Conservation (phyloP, 2,329 filamentous ascomycete genomes). For the Curvularia sp. region DNA sequence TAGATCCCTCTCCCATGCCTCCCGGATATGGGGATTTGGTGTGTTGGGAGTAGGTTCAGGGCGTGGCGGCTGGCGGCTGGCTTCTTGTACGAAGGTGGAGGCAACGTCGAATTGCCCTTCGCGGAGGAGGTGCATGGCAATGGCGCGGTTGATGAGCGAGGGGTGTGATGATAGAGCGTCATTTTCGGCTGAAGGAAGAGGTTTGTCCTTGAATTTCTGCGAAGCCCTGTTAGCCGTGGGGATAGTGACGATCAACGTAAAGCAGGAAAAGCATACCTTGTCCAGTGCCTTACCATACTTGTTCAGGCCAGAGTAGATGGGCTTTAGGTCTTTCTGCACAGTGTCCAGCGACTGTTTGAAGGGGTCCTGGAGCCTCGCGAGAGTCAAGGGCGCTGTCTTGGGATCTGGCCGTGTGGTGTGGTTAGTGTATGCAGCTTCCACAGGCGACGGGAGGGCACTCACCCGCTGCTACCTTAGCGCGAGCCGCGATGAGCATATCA, state of each 20-base stretch:
- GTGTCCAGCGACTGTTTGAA: slow-evolving; percentile 81
- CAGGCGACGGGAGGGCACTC: neutral
- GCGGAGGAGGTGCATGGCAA: slow-evolving; percentile 93
- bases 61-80: slow-evolving; percentile 56
- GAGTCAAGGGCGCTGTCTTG: slow-evolving; percentile 72
- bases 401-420: slow-evolving; percentile 61
- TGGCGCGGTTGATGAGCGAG: slow-evolving; percentile 85
- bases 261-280: slow-evolving; percentile 62
- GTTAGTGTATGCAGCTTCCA: slow-evolving; percentile 22
- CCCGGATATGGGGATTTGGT: slow-evolving; percentile 42
- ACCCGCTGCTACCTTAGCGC: slow-evolving; percentile 75
- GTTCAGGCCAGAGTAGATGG: slow-evolving; percentile 80
- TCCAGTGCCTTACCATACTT: slow-evolving; percentile 86
- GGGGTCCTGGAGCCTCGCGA: slow-evolving; percentile 86
- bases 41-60: slow-evolving; percentile 49
- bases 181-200: slow-evolving; percentile 76
- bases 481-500: slow-evolving; percentile 74
- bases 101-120: slow-evolving; percentile 94
- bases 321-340: slow-evolving; percentile 81
- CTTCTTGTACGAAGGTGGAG: slow-evolving; percentile 81
- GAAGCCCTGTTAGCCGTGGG: slow-evolving; percentile 16
- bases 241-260: neutral
- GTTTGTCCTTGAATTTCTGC: slow-evolving; percentile 68
- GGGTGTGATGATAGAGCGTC: slow-evolving; percentile 80
- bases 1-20: slow-evolving; percentile 54